phyloP scores from a whole-genome alignment of 2,329 filamentous ascomycete species.

The Periglandula ipomoeae region DNA sequence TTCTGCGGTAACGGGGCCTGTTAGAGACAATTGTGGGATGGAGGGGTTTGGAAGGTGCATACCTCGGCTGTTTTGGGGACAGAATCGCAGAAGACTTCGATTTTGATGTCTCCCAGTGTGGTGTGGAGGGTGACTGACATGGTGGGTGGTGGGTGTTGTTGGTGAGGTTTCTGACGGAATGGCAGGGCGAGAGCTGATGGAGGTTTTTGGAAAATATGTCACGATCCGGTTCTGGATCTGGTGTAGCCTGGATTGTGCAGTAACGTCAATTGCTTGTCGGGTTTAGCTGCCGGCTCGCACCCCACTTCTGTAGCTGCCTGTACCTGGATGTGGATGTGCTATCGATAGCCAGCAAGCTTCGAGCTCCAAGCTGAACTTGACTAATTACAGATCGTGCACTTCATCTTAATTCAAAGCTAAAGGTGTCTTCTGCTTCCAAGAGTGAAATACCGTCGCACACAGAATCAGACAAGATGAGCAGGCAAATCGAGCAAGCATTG shows the following conservation, averaged over 20 bases:
- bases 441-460: not conserved
- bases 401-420: too few species aligned
- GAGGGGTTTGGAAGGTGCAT: constrained; percentile 14
- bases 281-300: too few species aligned
- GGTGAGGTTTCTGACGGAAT: too few species aligned
- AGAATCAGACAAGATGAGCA: constrained; percentile 48
- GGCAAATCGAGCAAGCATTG: constrained; percentile 63
- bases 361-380: too few species aligned
- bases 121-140: constrained; percentile 77
- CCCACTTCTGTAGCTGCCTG: too few species aligned
- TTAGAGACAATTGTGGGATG: not conserved
- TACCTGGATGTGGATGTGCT: too few species aligned
- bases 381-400: too few species aligned
- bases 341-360: too few species aligned
- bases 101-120: constrained; percentile 79
- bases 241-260: too few species aligned
- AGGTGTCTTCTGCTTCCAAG: too few species aligned
- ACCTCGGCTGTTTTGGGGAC: constrained; percentile 88
- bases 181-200: not conserved
- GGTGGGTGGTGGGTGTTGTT: not conserved
- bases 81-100: constrained; percentile 92
- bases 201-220: not conserved
- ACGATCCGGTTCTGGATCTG: too few species aligned
- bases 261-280: too few species aligned
- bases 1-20: constrained; percentile 42